Evolutionary conservation across 2,329 filamentous ascomycete genomes (phyloP), one percentile per base, ranked within the genome.

Genomic region (Talaromyces sp.): DNA sequence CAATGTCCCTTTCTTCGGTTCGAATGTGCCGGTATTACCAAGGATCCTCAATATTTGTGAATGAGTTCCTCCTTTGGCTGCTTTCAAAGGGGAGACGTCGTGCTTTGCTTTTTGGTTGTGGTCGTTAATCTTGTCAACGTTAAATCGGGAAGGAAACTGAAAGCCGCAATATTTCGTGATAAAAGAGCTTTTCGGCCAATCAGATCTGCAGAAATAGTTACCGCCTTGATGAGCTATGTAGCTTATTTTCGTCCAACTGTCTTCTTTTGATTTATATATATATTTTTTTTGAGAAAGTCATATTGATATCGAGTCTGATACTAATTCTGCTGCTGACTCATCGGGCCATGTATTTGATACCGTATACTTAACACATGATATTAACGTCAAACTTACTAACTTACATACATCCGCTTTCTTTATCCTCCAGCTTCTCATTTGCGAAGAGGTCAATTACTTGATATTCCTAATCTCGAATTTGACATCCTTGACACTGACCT

Each of bases 401-500:
- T 56, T 35, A 35, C 50, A 35, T 56, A 56, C 52, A 56, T 56
- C 31, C 19, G n/a, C 52, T 25, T 2, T 10, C n/a, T 17, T 56
- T 13, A 35, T 11, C 52, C 33, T 19, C 35, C 10, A 54, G 33
- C 33, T 35, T 11, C 33, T 15, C 52, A 25, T 56, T 22, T 56
- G 10, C 3, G 5, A 56, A 56, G 3, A 3, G n/a, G n/a, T 59
- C 56, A 31, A 41, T 39, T 35, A 64, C 84, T 74, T 95, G 41
- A 88, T 86, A 69, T 92, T 85, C 69, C 86, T 85, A 70, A 99
- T 90, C 70, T 93, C 89, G 92, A 93, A 99, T 67, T 87, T 91
- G 63, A 97, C 78, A 35, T 95, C 91, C 75, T 92, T 94, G 76
- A 97, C 93, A 77, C 91, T 95, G 56, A 97, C 93, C 78, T 98